Base-by-base conservation (phyloP, 257 asterid genomes). In the Ilex aquifolium region DNA sequence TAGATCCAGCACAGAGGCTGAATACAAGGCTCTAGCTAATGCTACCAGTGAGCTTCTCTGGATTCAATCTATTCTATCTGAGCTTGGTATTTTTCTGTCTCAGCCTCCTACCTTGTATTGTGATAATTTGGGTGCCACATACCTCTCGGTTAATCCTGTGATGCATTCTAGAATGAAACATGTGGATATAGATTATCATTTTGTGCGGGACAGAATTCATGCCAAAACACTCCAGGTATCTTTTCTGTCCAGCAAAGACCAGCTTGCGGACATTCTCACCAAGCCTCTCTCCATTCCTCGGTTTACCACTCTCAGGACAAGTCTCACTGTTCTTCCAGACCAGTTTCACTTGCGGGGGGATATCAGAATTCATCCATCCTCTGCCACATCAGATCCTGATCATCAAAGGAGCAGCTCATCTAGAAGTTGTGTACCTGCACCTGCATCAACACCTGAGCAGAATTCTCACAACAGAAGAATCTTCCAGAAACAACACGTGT, bases 221-320 rank as follows among this genome's bases (percentile, higher is more conserved):
- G 2, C 6, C 1, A 21, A 9, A 6, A 0, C 17, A 13, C 14
- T 67, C 5, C 30, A 10, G 0, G 57, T 42, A 56, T 14, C 17
- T 16, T 60, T 16, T 12, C 6, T 56, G 2, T n/a, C 29, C 16
- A 36, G 17, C 6, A 57, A 67, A 11, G 56, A 67, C 11, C 48
- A 59, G 7, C 54, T 67, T 13, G 66, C 32, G 0, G 66, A 67
- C 46, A 31, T 67, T 2, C 30, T 67, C 10, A 67, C 46, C 0
- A 67, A 67, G 27, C 44, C 27, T 10, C 66, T 59, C 5, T 53
- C 29, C 57, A 53, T 7, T 21, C 2, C 57, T 14, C 11, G 7
- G 6, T 53, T 53, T 46, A 10, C 52, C 0, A 46, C 52, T 10
- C 15, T 46, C 4, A 46, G 52, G 52, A 21, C 27, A 21, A 21